A percentile compares a stretch with the other conserved stretches of the same genome.
phyloP scores from a whole-genome alignment of 345 rosid genomes.

The Aquilaria yunnanensis region DNA sequence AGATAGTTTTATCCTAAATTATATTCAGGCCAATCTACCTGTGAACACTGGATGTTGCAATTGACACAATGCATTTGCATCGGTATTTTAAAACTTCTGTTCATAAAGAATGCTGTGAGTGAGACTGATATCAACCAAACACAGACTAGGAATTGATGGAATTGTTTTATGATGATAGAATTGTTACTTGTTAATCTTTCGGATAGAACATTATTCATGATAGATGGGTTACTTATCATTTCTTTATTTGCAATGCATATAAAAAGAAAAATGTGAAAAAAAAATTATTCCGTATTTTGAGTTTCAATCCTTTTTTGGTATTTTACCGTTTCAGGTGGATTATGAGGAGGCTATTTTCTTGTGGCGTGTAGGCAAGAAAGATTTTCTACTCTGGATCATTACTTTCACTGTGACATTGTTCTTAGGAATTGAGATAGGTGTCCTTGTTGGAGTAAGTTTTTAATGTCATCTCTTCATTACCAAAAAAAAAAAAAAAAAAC shows the following conservation, averaged over 20 bases:
- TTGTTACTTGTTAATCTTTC: neutral
- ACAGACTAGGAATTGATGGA: too few species aligned
- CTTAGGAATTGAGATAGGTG: constrained; percentile 96
- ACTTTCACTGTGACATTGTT: constrained; percentile 77
- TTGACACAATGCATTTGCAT: too few species aligned
- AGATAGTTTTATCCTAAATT: neutral
- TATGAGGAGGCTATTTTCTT: constrained; percentile 91
- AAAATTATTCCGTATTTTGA: constrained; percentile 1
- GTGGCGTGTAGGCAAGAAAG: constrained; percentile 95
- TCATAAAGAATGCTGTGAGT: too few species aligned
- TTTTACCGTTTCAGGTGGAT: constrained; percentile 65
- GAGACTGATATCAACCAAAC: too few species aligned
- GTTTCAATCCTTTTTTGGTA: constrained; percentile 9
- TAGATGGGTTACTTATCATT: neutral
- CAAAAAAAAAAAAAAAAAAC: too few species aligned
- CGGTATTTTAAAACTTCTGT: too few species aligned
- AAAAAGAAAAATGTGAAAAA: neutral
- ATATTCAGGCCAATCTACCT: neutral
- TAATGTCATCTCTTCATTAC: neutral
- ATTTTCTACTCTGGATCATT: constrained; percentile 92
- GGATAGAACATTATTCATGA: neutral
- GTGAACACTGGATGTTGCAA: too few species aligned
- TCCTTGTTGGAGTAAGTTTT: constrained; percentile 87
- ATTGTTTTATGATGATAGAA: neutral
- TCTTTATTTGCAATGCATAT: neutral